Percentiles rank a stretch among this genome's conserved stretches.
phyloP scores from a whole-genome alignment of 495 filamentous ascomycete genomes.

The Saxophila tyrrhenica region DNA sequence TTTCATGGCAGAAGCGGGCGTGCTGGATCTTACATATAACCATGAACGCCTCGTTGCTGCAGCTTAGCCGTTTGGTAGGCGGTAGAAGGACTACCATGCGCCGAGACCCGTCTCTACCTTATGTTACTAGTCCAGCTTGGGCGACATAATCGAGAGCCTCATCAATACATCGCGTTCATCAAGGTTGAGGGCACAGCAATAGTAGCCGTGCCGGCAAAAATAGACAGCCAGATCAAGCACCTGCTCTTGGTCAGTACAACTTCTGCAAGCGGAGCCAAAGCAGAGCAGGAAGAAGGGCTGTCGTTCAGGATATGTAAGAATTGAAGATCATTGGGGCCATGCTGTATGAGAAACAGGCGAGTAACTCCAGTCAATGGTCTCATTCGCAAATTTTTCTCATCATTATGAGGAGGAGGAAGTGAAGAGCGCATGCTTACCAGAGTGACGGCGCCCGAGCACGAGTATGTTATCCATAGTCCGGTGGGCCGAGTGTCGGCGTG shows the following conservation, averaged over 20 bases:
- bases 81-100: no score
- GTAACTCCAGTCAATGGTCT: slow-evolving; percentile 62
- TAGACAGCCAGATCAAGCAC: neutral
- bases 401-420: slow-evolving; percentile 38
- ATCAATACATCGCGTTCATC: no score
- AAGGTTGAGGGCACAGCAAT: no score
- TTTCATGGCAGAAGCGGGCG: no score
- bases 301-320: slow-evolving; percentile 97
- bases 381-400: slow-evolving; percentile 99
- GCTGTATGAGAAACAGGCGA: slow-evolving; percentile 74
- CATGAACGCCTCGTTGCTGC: no score
- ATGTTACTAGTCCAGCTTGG: no score
- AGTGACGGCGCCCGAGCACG: slow-evolving; percentile 9
- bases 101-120: no score
- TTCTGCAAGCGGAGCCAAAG: neutral
- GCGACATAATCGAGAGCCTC: no score
- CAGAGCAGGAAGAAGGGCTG: neutral
- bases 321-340: slow-evolving; percentile 65
- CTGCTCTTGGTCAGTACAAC: neutral
- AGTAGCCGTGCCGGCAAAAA: no score
- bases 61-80: no score
- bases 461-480: neutral
- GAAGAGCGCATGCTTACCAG: neutral
- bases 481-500: no score
- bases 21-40: no score